phyloP scores from a whole-genome alignment of 176 grass and related monocot genomes.

The Dendrocalamus sinicus region DNA sequence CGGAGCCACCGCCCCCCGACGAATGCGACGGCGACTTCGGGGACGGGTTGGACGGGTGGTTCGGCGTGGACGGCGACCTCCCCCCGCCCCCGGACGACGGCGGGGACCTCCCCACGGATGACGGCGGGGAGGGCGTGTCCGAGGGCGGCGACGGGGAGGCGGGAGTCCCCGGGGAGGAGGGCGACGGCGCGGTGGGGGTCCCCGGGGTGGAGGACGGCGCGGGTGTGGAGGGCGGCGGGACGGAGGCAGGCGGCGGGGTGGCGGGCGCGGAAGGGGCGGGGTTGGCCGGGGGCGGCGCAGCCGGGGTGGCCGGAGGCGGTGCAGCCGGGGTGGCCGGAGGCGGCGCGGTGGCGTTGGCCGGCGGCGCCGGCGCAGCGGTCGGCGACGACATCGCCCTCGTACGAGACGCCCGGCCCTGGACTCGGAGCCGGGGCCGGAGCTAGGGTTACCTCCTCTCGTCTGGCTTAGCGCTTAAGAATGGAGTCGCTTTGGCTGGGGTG shows the following conservation, averaged over 20 bases:
- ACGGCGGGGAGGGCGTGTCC: conserved; percentile 33
- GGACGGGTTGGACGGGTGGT: conserved; percentile 4
- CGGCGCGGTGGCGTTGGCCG: not conserved
- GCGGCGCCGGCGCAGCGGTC: conserved; percentile 55
- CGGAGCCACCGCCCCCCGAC: not conserved
- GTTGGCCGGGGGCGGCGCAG: not conserved
- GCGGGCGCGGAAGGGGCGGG: not conserved
- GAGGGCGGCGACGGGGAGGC: conserved; percentile 38
- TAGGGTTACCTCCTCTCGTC: not conserved
- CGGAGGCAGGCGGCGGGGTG: not conserved
- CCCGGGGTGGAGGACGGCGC: conserved; percentile 18
- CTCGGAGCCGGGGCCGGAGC: not conserved
- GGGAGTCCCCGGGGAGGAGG: conserved; percentile 16
- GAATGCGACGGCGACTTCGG: conserved; percentile 28
- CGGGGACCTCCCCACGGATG: conserved; percentile 28
- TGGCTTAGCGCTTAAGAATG: conserved; percentile 48
- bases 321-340: conserved; percentile 9
- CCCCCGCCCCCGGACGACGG: conserved; percentile 23
- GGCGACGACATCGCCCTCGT: conserved; percentile 53
- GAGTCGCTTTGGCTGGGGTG: not conserved
- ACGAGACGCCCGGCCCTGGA: not conserved
- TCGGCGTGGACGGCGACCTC: conserved; percentile 31
- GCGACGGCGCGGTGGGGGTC: conserved; percentile 7
- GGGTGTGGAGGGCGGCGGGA: conserved; percentile 15
- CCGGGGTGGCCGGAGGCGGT: not conserved